phyloP scores from a whole-genome alignment of 352 stramenopile genomes.

The Thalassiosira mediterranea region DNA sequence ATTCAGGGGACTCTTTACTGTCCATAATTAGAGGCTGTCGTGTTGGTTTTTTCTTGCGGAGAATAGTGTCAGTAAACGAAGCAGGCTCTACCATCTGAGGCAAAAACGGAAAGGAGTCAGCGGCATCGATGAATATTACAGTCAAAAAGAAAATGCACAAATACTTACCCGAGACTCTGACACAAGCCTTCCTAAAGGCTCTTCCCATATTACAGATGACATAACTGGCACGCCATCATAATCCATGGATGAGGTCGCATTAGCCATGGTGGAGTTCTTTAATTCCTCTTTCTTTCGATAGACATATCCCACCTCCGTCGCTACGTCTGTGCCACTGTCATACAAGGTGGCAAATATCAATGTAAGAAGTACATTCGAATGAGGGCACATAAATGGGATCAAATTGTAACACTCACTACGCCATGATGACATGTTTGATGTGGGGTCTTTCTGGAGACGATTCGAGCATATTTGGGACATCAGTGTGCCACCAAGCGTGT shows the following conservation, averaged over 20 bases:
- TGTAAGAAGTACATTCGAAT: too few relatives aligned
- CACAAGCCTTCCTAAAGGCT: slow-evolving; percentile 52
- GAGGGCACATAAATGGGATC: too few relatives aligned
- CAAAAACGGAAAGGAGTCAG: too few relatives aligned
- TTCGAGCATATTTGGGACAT: slow-evolving; percentile 65
- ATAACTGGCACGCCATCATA: slow-evolving; percentile 61
- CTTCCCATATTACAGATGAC: slow-evolving; percentile 65
- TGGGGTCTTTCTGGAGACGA: slow-evolving; percentile 70
- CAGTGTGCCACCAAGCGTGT: slow-evolving; percentile 65
- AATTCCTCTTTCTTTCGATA: slow-evolving; percentile 68
- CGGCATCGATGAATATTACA: too few relatives aligned
- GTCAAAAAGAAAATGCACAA: too few relatives aligned
- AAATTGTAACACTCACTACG: too few relatives aligned
- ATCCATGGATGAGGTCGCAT: slow-evolving; percentile 6
- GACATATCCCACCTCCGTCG: slow-evolving; percentile 79
- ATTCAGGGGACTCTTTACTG: slow-evolving; percentile 18
- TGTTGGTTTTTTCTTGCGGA: slow-evolving; percentile 71
- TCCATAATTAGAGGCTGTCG: slow-evolving; percentile 37
- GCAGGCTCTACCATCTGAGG: slow-evolving; percentile 36
- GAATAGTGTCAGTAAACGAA: slow-evolving; percentile 55
- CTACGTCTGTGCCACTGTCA: slow-evolving; percentile 73
- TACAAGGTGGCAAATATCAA: too few relatives aligned
- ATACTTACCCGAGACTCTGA: slow-evolving; percentile 53
- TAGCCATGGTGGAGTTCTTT: slow-evolving; percentile 18
- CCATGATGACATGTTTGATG: slow-evolving; percentile 82